Evolutionary conservation across 2,329 filamentous ascomycete species (phyloP).

Genomic region (Penicillium sp.): DNA sequence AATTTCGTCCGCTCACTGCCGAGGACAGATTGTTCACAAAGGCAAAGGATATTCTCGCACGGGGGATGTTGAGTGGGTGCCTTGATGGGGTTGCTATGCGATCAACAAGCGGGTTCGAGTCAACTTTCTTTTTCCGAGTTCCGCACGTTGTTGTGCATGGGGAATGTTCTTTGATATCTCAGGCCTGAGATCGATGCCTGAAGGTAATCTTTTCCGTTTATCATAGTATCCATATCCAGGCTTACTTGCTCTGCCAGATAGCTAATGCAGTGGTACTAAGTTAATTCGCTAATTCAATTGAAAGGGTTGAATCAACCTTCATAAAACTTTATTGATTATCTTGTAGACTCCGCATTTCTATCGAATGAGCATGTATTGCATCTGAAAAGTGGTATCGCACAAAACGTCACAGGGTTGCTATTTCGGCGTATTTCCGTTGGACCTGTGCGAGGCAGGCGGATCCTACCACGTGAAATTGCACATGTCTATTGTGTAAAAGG

Average conservation of each 20-base stretch:
- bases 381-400: neutral
- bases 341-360: neutral
- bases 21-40: neutral
- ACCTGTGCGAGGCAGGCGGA: neutral
- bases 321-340: no score
- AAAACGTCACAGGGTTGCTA: neutral
- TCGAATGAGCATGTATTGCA: neutral
- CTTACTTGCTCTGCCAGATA: neutral
- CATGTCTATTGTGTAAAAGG: neutral
- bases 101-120: neutral
- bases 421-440: neutral
- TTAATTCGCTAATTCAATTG: neutral
- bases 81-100: neutral
- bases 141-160: neutral
- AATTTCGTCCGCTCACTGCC: neutral
- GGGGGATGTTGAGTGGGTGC: neutral
- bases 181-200: neutral
- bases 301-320: no score
- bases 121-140: neutral
- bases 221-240: neutral
- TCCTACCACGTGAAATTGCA: slow-evolving; percentile 1
- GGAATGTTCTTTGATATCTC: neutral
- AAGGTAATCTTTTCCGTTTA: neutral
- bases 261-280: neutral
- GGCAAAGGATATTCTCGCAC: no score